phyloP scores from a whole-genome alignment of 2,329 filamentous ascomycete species.

The Microsporum audouinii region DNA sequence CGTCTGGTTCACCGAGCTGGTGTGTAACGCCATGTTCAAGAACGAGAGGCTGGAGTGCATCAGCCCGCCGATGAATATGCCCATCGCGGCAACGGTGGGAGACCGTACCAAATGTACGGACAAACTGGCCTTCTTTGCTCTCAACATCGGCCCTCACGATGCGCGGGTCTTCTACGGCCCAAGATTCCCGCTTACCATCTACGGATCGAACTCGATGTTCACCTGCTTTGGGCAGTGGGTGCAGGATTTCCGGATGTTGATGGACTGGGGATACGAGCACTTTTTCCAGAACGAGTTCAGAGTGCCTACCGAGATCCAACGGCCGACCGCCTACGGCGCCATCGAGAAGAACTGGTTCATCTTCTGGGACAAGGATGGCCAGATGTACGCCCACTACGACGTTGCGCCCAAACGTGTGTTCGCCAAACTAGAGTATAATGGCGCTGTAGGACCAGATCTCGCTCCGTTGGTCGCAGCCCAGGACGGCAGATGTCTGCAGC shows the following conservation, averaged over 20 bases:
- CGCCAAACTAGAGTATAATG: conserved; percentile 36
- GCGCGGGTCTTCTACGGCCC: conserved; percentile 48
- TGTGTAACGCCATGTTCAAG: conserved; percentile 42
- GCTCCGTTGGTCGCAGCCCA: conserved; percentile 25
- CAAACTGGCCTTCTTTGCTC: conserved; percentile 32
- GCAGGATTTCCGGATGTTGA: conserved; percentile 42
- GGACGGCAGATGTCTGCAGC: conserved; percentile 39
- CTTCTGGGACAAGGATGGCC: conserved; percentile 44
- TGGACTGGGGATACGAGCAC: conserved; percentile 33
- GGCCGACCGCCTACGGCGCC: conserved; percentile 34
- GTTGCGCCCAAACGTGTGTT: conserved; percentile 41
- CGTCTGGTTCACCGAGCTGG: conserved; percentile 35
- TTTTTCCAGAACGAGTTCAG: conserved; percentile 29
- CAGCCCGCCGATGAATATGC: conserved; percentile 32
- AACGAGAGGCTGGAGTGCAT: conserved; percentile 32
- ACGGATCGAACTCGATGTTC: conserved; percentile 44
- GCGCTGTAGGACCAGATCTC: conserved; percentile 39
- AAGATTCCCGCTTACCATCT: conserved; percentile 40
- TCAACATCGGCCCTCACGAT: conserved; percentile 46
- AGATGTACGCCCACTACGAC: conserved; percentile 45
- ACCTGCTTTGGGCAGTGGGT: conserved; percentile 49
- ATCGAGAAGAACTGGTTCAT: conserved; percentile 54
- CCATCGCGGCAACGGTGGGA: conserved; percentile 37
- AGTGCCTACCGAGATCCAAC: conserved; percentile 40
- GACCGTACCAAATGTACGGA: conserved; percentile 36